phyloP scores from a whole-genome alignment of 768 basidiomycete species.

The Termitomyces sp. region DNA sequence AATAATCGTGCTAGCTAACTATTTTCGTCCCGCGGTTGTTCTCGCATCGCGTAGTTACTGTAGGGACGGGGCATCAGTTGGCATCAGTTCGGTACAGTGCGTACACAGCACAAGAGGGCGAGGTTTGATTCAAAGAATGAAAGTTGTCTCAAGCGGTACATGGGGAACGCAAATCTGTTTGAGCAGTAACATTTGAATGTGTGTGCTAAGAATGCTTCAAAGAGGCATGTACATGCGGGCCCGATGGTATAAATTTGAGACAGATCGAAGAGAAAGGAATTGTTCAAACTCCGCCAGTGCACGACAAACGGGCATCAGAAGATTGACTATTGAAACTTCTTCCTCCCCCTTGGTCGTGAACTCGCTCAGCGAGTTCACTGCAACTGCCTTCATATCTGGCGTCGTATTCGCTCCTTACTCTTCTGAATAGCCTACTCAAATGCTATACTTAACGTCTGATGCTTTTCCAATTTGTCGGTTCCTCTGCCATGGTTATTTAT shows the following conservation, averaged over 20 bases:
- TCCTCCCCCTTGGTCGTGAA: conserved; percentile 5
- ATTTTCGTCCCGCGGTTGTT: not conserved
- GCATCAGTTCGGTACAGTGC: not conserved
- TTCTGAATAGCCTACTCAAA: conserved; percentile 27
- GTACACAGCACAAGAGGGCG: not conserved
- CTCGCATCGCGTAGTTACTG: no score
- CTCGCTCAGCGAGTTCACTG: conserved; percentile 16
- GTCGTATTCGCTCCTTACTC: conserved; percentile 37
- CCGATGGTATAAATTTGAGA: not conserved
- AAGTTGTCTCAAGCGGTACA: no score
- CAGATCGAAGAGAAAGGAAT: not conserved
- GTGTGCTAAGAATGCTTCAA: not conserved
- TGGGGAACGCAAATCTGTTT: not conserved
- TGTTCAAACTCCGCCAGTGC: not conserved
- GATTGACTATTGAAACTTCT: conserved; percentile 3
- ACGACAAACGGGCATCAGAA: conserved; percentile 8
- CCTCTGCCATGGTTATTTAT: not conserved
- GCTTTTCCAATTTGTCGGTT: conserved; percentile 85
- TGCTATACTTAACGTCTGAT: conserved; percentile 90
- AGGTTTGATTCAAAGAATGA: not conserved
- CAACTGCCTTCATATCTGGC: conserved; percentile 26
- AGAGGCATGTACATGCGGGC: not conserved
- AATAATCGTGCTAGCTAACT: not conserved
- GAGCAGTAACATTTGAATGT: not conserved
- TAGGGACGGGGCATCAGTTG: not conserved